These are phyloP conservation scores for Stereocaulon alpinum DNA, from an alignment of 495 filamentous ascomycete genomes.

Conservation along the genomic window DNA sequence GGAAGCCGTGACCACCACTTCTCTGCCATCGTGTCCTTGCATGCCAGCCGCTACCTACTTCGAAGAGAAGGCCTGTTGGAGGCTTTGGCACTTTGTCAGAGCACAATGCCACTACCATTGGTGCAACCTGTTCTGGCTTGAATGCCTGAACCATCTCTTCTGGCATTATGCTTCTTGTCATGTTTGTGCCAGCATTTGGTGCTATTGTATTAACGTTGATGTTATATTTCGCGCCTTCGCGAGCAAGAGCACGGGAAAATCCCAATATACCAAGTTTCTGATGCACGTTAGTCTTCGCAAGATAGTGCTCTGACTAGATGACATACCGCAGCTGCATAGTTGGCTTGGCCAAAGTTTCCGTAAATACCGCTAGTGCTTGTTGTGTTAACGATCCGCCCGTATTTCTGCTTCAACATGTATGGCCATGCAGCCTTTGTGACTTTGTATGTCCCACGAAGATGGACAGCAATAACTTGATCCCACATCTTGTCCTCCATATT, in stretches of 20 bases:
- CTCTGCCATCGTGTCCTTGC: constrained; percentile 92
- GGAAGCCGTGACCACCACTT: constrained; percentile 83
- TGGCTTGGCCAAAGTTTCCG: constrained; percentile 97
- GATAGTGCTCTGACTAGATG: background rate
- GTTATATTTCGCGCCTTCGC: constrained; percentile 95
- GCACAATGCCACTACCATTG: constrained; percentile 76
- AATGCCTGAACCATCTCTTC: constrained; percentile 98
- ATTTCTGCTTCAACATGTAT: constrained; percentile 96
- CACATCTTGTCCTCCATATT: constrained; percentile 96
- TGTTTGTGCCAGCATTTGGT: constrained; percentile 91
- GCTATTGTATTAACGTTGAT: constrained; percentile 98
- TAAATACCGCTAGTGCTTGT: constrained; percentile 96
- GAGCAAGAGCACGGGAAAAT: constrained; percentile 82
- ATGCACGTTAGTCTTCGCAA: constrained; percentile 14
- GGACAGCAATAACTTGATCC: constrained; percentile 86
- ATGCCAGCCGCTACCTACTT: constrained; percentile 93
- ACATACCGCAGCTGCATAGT: constrained; percentile 84
- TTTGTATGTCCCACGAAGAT: constrained; percentile 93
- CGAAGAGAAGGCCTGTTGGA: constrained; percentile 82
- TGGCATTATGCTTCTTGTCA: constrained; percentile 91
- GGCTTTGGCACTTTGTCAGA: constrained; percentile 80
- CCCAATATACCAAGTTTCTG: constrained; percentile 86
- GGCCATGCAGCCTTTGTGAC: constrained; percentile 97
- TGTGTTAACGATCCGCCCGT: constrained; percentile 92
- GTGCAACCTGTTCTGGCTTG: constrained; percentile 98